Percentiles rank a stretch among this genome's conserved stretches.
These are phyloP conservation scores for Phialocephala sp. DNA, from an alignment of 2,329 filamentous ascomycete species.

Conservation along the genomic window DNA sequence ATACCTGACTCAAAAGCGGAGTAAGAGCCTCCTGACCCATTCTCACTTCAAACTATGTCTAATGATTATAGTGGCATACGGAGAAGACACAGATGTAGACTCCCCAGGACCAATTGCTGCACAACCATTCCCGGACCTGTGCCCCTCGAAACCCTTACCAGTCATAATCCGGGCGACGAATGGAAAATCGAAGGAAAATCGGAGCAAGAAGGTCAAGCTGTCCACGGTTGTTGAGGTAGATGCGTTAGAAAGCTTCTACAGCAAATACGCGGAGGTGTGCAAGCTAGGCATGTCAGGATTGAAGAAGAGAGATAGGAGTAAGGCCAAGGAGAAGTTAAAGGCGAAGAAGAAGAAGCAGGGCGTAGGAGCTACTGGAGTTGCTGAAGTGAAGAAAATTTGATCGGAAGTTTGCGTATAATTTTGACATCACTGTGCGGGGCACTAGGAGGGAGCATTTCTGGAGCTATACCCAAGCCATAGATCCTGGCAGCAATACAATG, in stretches of 20 bases:
- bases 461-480: slow-evolving; percentile 3
- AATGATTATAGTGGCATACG: slow-evolving; percentile 37
- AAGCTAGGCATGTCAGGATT: slow-evolving; percentile 86
- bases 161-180: slow-evolving; percentile 86
- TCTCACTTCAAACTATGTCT: neutral
- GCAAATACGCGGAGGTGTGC: slow-evolving; percentile 86
- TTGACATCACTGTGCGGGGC: neutral
- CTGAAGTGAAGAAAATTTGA: slow-evolving; percentile 34
- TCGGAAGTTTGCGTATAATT: neutral
- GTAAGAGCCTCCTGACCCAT: slow-evolving; percentile 50
- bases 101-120: slow-evolving; percentile 50
- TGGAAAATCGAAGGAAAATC: slow-evolving; percentile 63
- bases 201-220: slow-evolving; percentile 69
- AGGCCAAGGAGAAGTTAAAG: slow-evolving; percentile 79
- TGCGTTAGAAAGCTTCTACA: slow-evolving; percentile 81
- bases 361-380: slow-evolving; percentile 22
- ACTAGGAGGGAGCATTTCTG: neutral
- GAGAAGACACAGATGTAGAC: slow-evolving; percentile 27
- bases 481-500: neutral
- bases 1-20: slow-evolving; percentile 77
- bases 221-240: slow-evolving; percentile 82
- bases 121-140: slow-evolving; percentile 64
- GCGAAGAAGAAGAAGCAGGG: slow-evolving; percentile 61
- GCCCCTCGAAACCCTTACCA: slow-evolving; percentile 65
- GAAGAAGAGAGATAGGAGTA: slow-evolving; percentile 93